Evolutionary conservation across 768 basidiomycete genomes (phyloP), one percentile per base, ranked within the genome.

Genomic region (Amanita thiersii): DNA sequence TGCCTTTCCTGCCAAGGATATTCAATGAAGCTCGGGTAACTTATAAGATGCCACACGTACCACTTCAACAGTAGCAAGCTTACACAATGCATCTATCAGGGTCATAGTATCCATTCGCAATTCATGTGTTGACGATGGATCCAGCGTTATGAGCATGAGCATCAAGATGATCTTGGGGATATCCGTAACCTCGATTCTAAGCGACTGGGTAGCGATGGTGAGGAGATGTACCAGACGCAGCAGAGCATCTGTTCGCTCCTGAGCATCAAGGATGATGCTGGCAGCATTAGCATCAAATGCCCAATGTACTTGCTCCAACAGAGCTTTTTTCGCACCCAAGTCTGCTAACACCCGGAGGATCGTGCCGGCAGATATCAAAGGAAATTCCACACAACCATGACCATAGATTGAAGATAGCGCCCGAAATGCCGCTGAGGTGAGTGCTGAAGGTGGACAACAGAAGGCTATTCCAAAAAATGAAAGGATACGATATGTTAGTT

Each of bases 111-210:
- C 42, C 23, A 21, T n/a, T 4, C 34, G 17, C 5, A 79, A 60
- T 10, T 72, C 68, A 3, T 56, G 51, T 1, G 69, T 57, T 23
- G 69, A 69, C 9, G 65, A 57, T 1, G 65, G 55, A 49, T 86
- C 84, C 46, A 82, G 66, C 2, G 65, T 78, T 19, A 86, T 54
- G 2, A 80, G 58, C 3, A 79, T 46, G 30, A 87, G 49, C 2
- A 65, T 57, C 37, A 76, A 48, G 5, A 80, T 48, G 15, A 79
- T 52, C 43, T 75, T 66, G 9, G 72, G 65, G 1, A 71, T 50
- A 15, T 81, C 76, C 4, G 61, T 52, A 5, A 41, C 32, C 12
- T 51, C 47, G 11, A 73, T 52, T 38, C 54, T 57, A 36, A 59
- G 52, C 35, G 63, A 63, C 38, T 66, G 70, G 21, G 5, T 11